Evolutionary conservation across 176 grass and related monocot genomes (phyloP), one percentile per base, ranked within the genome.

Genomic region (Tillandsia leiboldiana): DNA sequence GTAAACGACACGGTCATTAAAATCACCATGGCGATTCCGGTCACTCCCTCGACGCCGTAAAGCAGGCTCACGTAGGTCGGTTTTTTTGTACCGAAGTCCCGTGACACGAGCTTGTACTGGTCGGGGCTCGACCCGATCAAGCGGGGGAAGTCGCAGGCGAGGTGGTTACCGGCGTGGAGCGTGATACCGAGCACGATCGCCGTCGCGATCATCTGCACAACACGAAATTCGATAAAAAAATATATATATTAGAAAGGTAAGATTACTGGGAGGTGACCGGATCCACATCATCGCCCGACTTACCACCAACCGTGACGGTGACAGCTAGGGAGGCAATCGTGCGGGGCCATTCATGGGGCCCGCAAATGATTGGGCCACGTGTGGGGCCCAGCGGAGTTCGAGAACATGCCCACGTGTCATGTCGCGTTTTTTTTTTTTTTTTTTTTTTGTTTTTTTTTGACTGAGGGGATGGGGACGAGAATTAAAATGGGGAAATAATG

Each of bases 81-180:
- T 76, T 56, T 81, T 47, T 22, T 33, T 0, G 53, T 3, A 3
- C 94, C 94, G 54, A 99, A 99, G 18, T 88, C 90, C 13, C 56
- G 69, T 0, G 82, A 84, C 18, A 99, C 87, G 15, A 90, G 73
- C 71, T 6, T 8, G 80, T 99, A 99, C 72, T 90, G 81, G 62
- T 85, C 82, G 0, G 89, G 84, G 2, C 56, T 50, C 11, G 89
- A 64, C 65, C 75, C 81, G 79, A 84, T 90, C 72, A 99, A 13
- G 9, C 89, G 87, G 24, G 94, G 94, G 73, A 99, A 99, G 78
- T 99, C 94, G 56, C 94, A 99, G 26, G 87, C 87, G 69, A 99
- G 75, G 51, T 99, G 94, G 84, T 92, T 99, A 49, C 94, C 94
- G 8, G 94, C 94, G 77, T 99, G 94, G 20, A 99, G 77, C 53